Percentiles rank a stretch among this genome's conserved stretches.
Conservation (phyloP, 306 rosid genomes). For the Styphnolobium japonicum region DNA sequence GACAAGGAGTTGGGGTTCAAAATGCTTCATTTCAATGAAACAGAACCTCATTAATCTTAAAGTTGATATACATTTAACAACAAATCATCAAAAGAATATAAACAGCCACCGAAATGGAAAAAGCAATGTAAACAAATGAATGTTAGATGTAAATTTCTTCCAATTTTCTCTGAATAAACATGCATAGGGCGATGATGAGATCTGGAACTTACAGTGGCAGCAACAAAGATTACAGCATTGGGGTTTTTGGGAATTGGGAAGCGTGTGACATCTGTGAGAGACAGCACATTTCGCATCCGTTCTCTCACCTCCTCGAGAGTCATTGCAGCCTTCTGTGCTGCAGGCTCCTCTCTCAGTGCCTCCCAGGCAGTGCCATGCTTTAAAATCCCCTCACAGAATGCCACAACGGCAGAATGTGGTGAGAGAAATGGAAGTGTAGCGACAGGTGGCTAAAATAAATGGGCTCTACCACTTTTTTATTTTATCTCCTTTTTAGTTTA, state of each 20-base stretch:
- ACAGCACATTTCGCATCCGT: slow-evolving; percentile 80
- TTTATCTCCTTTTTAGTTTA: no score
- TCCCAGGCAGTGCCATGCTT: slow-evolving; percentile 98
- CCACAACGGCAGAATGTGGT: slow-evolving; percentile 95
- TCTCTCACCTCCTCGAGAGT: slow-evolving; percentile 96
- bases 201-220: slow-evolving; percentile 83
- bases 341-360: slow-evolving; percentile 81
- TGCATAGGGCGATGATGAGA: slow-evolving; percentile 20
- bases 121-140: neutral
- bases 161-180: neutral
- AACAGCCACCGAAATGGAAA: slow-evolving; percentile 1
- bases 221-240: slow-evolving; percentile 81
- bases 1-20: neutral
- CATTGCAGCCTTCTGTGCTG: slow-evolving; percentile 62
- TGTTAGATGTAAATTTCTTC: neutral
- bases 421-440: slow-evolving; percentile 96
- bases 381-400: slow-evolving; percentile 97
- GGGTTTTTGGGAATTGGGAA: slow-evolving; percentile 90
- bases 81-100: neutral
- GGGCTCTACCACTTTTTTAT: no score
- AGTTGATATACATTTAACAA: neutral
- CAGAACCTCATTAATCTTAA: neutral
- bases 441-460: no score
- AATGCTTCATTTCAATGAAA: neutral
- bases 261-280: slow-evolving; percentile 98